Evolutionary conservation across 129 eudicot species (phyloP), one percentile per base, ranked within the genome.

Genomic region (Flaveria sonorensis): DNA sequence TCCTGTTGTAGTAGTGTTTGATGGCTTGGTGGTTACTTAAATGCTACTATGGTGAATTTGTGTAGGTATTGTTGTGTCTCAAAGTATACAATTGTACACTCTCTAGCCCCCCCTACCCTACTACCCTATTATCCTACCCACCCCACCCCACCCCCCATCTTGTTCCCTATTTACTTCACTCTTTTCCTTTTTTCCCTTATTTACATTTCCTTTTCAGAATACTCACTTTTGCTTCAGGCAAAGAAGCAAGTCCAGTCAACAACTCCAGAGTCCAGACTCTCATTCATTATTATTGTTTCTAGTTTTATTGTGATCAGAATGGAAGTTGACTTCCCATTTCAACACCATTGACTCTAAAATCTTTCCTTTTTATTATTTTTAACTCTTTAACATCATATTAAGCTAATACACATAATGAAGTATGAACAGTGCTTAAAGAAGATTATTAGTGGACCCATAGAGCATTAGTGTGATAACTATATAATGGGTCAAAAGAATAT

Each of bases 161-260:
- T 80, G 80, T 80, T 80, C 84, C 80, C 84, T 74, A 74, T 80
- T 80, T 69, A 73, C 84, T 74, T 70, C 64, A 43, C 84, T 74
- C 75, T 80, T 80, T 57, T 68, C 71, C 71, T 80, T 73, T 80
- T 80, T 66, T 51, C 74, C 83, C 73, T 73, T 60, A 72, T 80
- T 80, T 64, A 65, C 83, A 80, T 80, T 72, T 80, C 79, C 79
- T 73, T 73, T 80, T 80, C 83, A 80, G 79, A 80, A 80, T 28
- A 55, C 70, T 66, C 84, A 80, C 84, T 80, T 80, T 80, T 66
- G 79, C 84, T 67, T 80, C 42, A 43, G 79, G 69, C 40, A 80
- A 80, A 20, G 56, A 80, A 42, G 14, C 13, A 79, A 18, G 68
- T 80, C 50, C 52, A 73, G 71, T 79, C 71, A 71, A 39, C 67